phyloP scores from a whole-genome alignment of 2,329 filamentous ascomycete genomes.

The Coniochaeta pulveracea region DNA sequence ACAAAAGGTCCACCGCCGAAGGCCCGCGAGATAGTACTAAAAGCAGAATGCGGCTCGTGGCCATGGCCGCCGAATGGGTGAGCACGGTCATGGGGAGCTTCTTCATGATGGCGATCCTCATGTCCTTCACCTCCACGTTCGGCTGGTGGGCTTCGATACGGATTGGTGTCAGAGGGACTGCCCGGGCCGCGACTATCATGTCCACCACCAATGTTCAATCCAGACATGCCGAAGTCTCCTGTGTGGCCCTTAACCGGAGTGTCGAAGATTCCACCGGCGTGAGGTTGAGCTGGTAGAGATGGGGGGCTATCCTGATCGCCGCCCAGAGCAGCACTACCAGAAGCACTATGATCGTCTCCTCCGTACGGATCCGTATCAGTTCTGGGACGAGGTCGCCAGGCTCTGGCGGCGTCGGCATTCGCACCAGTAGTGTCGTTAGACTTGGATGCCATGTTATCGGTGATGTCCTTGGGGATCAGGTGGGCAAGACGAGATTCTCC shows the following conservation, averaged over 20 bases:
- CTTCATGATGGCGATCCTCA: slow-evolving; percentile 41
- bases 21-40: slow-evolving; percentile 42
- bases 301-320: slow-evolving; percentile 59
- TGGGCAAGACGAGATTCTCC: slow-evolving; percentile 81
- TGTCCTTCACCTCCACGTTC: slow-evolving; percentile 45
- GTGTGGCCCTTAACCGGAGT: slow-evolving; percentile 43
- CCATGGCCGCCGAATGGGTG: slow-evolving; percentile 25
- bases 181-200: slow-evolving; percentile 59
- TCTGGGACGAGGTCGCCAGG: slow-evolving; percentile 49
- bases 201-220: slow-evolving; percentile 44
- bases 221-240: slow-evolving; percentile 52
- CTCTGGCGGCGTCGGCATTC: slow-evolving; percentile 25
- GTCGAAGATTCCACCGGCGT: slow-evolving; percentile 32
- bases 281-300: slow-evolving; percentile 18
- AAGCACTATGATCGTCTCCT: slow-evolving; percentile 52
- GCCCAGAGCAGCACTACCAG: slow-evolving; percentile 62
- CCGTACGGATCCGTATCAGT: slow-evolving; percentile 67
- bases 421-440: slow-evolving; percentile 39
- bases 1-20: slow-evolving; percentile 37
- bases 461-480: slow-evolving; percentile 66
- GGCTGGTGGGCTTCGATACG: slow-evolving; percentile 81
- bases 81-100: slow-evolving; percentile 39
- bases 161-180: slow-evolving; percentile 92
- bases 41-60: slow-evolving; percentile 33
- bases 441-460: slow-evolving; percentile 48